Percentiles rank a stretch among this genome's conserved stretches.
Conservation (phyloP, 2,329 filamentous ascomycete species). For the Calonectria pseudoturangicola region DNA sequence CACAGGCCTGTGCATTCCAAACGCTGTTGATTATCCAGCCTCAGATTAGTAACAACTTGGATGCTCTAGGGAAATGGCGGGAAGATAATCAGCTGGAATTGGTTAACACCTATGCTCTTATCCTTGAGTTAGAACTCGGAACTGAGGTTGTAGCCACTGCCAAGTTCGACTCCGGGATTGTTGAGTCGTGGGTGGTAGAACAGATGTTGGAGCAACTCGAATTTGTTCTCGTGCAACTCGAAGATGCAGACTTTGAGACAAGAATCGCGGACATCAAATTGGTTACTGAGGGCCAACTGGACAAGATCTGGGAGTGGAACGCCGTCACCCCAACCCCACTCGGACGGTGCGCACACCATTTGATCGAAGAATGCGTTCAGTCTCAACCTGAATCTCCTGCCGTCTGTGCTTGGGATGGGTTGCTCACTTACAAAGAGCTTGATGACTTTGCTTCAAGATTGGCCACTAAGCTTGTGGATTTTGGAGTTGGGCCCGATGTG, state of each 20-base stretch:
- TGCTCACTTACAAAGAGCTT: slow-evolving; percentile 63
- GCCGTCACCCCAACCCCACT: slow-evolving; percentile 35
- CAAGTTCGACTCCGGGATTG: neutral
- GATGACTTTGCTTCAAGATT: slow-evolving; percentile 61
- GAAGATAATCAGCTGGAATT: neutral
- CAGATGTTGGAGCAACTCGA: neutral
- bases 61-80: neutral
- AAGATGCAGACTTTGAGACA: neutral
- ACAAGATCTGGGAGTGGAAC: slow-evolving; percentile 38
- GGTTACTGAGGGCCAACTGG: neutral
- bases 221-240: neutral
- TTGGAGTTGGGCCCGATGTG: slow-evolving; percentile 53
- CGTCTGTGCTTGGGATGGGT: slow-evolving; percentile 49
- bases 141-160: neutral
- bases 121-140: neutral
- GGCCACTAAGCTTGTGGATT: slow-evolving; percentile 58
- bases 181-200: neutral
- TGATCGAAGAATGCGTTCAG: slow-evolving; percentile 33
- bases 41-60: neutral
- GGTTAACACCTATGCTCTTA: neutral
- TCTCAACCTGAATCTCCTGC: slow-evolving; percentile 40
- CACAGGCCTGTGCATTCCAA: slow-evolving; percentile 3
- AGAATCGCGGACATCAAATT: neutral
- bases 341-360: slow-evolving; percentile 45
- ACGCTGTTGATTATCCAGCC: neutral